phyloP scores from a whole-genome alignment of 805 yeast genomes.

The Pichia phayaonensis region DNA sequence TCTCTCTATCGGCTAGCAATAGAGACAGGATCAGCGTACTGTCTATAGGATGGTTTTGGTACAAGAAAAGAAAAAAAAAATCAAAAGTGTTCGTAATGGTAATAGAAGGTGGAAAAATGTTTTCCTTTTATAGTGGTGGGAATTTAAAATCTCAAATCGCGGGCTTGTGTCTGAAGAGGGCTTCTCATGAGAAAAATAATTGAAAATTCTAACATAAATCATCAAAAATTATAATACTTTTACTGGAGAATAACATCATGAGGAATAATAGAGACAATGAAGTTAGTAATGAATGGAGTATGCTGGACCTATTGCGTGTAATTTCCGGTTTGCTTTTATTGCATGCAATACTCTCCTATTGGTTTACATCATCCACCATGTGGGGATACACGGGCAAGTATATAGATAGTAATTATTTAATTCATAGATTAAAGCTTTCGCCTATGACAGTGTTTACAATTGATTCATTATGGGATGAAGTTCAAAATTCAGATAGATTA shows the following conservation, averaged over 20 bases:
- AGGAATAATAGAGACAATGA: background rate
- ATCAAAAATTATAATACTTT: background rate
- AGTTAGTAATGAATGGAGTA: slow-evolving; percentile 6
- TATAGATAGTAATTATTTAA: slow-evolving; percentile 35
- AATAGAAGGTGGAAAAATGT: background rate
- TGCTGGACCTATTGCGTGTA: slow-evolving; percentile 37
- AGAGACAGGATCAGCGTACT: slow-evolving; percentile 24
- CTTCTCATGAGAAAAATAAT: background rate
- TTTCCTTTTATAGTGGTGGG: background rate
- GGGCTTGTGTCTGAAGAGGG: background rate
- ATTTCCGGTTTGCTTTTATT: slow-evolving; percentile 39
- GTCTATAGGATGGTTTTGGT: slow-evolving; percentile 31
- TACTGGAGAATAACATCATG: background rate
- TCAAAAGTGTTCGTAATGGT: too few species aligned
- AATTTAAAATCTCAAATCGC: background rate
- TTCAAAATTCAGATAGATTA: slow-evolving; percentile 21
- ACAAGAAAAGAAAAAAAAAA: slow-evolving; percentile 16
- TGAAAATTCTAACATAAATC: background rate
- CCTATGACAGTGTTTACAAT: slow-evolving; percentile 31
- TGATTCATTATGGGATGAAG: slow-evolving; percentile 33
- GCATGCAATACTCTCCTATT: slow-evolving; percentile 45
- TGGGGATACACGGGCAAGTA: slow-evolving; percentile 58
- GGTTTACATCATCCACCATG: slow-evolving; percentile 46
- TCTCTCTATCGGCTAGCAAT: background rate
- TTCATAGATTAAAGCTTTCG: slow-evolving; percentile 14